Percentiles rank a stretch among this genome's conserved stretches.
phyloP scores from a whole-genome alignment of 805 yeast genomes.

The Hanseniaspora nectarophila region DNA sequence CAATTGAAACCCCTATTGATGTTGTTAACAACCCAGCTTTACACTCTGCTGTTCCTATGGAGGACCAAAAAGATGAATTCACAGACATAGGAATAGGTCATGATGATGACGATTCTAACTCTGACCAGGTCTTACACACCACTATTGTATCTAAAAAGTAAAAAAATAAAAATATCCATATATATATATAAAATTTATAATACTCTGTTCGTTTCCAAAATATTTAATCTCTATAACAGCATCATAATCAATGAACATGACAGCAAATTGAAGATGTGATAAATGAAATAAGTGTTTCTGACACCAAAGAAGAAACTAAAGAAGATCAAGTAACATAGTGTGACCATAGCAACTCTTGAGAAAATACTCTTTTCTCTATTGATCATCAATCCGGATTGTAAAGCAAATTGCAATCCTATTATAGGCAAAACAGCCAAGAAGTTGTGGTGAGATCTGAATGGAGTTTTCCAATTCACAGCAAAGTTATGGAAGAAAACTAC shows the following conservation, averaged over 20 bases:
- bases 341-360: constrained; percentile 27
- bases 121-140: not conserved
- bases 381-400: constrained; percentile 12
- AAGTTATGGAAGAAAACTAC: constrained; percentile 74
- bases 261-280: constrained; percentile 57
- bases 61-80: constrained; percentile 2
- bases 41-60: not conserved
- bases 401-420: constrained; percentile 35
- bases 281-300: constrained; percentile 74
- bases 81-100: not conserved
- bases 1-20: constrained; percentile 13
- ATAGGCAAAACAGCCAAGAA: constrained; percentile 66
- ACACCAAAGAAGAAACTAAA: constrained; percentile 65
- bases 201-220: not conserved
- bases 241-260: constrained; percentile 39
- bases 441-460: constrained; percentile 80
- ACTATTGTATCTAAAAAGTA: constrained; percentile 4
- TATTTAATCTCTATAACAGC: not conserved
- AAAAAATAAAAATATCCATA: not conserved
- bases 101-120: not conserved
- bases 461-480: constrained; percentile 65
- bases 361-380: constrained; percentile 18
- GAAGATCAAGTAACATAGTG: constrained; percentile 42
- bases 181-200: not conserved
- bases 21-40: not conserved